These are phyloP conservation scores for Kalanchoe fedtschenkoi DNA, from an alignment of 164 flowering plant genomes.

Conservation along the genomic window DNA sequence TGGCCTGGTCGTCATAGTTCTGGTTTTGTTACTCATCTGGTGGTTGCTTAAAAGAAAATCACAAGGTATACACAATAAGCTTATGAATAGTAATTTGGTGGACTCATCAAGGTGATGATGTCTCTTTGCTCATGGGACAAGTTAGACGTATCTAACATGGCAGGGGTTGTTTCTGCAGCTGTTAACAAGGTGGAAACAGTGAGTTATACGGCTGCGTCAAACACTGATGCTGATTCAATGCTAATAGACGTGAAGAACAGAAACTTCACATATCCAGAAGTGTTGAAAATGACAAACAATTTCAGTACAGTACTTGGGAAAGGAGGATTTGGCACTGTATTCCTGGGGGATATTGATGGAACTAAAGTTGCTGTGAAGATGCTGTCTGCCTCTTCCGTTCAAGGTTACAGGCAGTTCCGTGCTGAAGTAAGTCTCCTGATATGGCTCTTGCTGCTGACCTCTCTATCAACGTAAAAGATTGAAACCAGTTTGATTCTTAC, in stretches of 20 bases:
- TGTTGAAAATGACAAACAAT: slow-evolving; percentile 27
- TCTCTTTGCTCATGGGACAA: neutral
- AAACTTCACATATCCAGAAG: slow-evolving; percentile 25
- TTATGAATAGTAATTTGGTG: too few species aligned
- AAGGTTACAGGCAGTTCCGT: slow-evolving; percentile 15
- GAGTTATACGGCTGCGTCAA: neutral
- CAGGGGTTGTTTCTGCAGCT: neutral
- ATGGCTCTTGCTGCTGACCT: neutral
- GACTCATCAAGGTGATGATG: too few species aligned
- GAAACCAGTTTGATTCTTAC: neutral
- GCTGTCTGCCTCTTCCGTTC: slow-evolving; percentile 15
- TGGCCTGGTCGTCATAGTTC: neutral
- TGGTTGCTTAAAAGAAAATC: slow-evolving; percentile 1
- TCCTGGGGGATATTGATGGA: slow-evolving; percentile 23
- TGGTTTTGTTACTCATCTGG: neutral
- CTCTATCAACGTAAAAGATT: neutral
- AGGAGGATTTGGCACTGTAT: slow-evolving; percentile 48
- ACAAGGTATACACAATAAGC: neutral
- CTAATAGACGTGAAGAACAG: slow-evolving; percentile 10
- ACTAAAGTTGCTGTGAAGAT: slow-evolving; percentile 25
- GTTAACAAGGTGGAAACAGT: neutral
- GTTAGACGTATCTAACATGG: neutral
- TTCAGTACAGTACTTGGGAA: slow-evolving; percentile 25
- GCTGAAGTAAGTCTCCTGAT: slow-evolving; percentile 12
- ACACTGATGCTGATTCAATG: neutral